Percentiles rank a stretch among this genome's conserved stretches.
These are phyloP conservation scores for Platismatia glauca DNA, from an alignment of 495 filamentous ascomycete species.

Conservation along the genomic window DNA sequence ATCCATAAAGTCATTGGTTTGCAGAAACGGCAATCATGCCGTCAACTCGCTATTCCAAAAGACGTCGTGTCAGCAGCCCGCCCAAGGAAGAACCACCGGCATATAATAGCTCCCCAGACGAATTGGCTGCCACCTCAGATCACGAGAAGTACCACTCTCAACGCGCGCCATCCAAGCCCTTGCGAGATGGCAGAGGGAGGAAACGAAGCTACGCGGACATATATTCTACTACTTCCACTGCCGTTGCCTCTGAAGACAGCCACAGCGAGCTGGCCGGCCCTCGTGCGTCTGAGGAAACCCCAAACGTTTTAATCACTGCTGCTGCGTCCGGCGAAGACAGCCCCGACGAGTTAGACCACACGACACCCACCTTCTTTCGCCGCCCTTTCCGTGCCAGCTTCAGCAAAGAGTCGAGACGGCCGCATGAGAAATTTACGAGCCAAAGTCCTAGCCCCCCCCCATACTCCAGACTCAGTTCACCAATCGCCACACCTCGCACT, in stretches of 20 bases:
- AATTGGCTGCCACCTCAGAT: constrained; percentile 39
- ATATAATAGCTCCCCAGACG: constrained; percentile 40
- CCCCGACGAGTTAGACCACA: constrained; percentile 32
- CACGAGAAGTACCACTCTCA: constrained; percentile 33
- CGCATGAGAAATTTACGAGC: constrained; percentile 6
- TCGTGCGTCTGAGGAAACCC: constrained; percentile 1
- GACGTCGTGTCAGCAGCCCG: constrained; percentile 43
- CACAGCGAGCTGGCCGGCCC: neutral
- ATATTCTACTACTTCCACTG: neutral
- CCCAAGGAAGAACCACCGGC: constrained; percentile 25
- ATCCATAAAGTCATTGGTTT: neutral
- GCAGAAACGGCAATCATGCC: neutral
- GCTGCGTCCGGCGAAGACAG: constrained; percentile 28
- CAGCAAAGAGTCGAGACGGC: constrained; percentile 3
- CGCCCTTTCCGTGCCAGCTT: constrained; percentile 12
- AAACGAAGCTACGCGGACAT: constrained; percentile 4
- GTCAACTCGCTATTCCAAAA: constrained; percentile 40
- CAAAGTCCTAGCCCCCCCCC: constrained; percentile 17
- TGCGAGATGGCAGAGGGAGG: constrained; percentile 3
- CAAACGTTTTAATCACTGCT: neutral
- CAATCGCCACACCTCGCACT: constrained; percentile 17
- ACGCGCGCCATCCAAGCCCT: constrained; percentile 22
- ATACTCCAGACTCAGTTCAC: constrained; percentile 21
- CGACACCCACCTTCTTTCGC: constrained; percentile 8
- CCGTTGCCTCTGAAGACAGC: neutral